Base-by-base conservation (phyloP, 2,329 filamentous ascomycete species). In the Aureobasidium sp. region DNA sequence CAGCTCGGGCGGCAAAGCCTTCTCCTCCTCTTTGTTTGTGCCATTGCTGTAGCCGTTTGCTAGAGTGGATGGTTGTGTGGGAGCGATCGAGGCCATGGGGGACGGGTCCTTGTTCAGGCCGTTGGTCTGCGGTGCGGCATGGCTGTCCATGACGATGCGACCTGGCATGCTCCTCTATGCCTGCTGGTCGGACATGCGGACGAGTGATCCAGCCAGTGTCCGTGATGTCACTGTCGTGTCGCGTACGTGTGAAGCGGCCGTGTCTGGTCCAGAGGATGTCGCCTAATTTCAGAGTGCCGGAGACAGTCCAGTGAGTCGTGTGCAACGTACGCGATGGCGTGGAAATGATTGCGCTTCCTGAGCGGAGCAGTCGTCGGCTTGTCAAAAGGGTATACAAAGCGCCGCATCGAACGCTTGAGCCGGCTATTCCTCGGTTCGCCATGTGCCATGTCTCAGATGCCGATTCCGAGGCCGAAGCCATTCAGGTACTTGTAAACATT, bases 81-180 rank as follows among this genome's bases (percentile, higher is more conserved):
- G 6, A 12, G 51, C 37, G 68, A 63, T 70, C 64, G 61, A 63
- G 68, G 45, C 66, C 67, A 48, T 37, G 34, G 41, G 39, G 47
- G 36, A 12, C 7, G 7, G 5, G 22, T 47, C 69, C 69, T 64
- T 71, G 72, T 64, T 72, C 72, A 49, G 70, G 65, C 64, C 71
- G 69, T 66, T 68, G 53, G 72, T 70, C 65, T 71, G 73, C 59
- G 74, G 69, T 65, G 70, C 71, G 67, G 72, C 73, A 72, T 73
- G 76, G 67, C 76, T 69, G 67, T 78, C 75, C 79, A 80, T 80
- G 67, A 73, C 74, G 70, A 79, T 70, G 68, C 78, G 71, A 67
- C 78, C 78, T 67, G 78, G 78, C 78, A 81, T 80, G 70, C 66
- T 75, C 72, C 22, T 45, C 27, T 56, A 55, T 55, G 41, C 12